Evolutionary conservation across 768 basidiomycete genomes (phyloP).

Genomic region (Rickenella mellea): DNA sequence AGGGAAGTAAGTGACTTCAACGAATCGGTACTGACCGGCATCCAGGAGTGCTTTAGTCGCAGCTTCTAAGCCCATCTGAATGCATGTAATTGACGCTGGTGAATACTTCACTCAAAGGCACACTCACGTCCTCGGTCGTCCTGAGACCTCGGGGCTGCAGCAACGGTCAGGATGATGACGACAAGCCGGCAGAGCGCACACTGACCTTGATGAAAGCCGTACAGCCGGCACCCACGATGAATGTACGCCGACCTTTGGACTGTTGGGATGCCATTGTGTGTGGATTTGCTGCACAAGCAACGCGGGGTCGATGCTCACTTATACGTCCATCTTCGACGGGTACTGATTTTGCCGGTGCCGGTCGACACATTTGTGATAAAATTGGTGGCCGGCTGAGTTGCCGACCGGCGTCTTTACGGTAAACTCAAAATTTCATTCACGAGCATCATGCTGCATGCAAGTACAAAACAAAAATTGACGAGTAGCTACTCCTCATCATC

Average conservation of each 20-base stretch:
- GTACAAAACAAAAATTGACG: conserved; percentile 2
- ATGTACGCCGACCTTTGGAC: conserved; percentile 19
- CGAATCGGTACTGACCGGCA: conserved; percentile 39
- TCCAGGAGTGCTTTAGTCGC: conserved; percentile 82
- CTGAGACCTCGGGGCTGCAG: conserved; percentile 54
- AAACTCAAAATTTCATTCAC: background rate
- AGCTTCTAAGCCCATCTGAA: conserved; percentile 79
- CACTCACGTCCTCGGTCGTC: conserved; percentile 60
- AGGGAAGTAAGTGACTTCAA: background rate
- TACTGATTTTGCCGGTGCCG: too few species aligned
- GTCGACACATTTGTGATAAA: too few species aligned
- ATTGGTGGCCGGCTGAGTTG: too few species aligned
- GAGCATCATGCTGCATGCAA: background rate
- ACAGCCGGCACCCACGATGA: conserved; percentile 65
- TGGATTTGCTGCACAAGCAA: background rate
- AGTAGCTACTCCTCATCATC: conserved; percentile 30
- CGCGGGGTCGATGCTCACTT: background rate
- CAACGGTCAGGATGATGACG: conserved; percentile 5
- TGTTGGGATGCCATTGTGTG: background rate
- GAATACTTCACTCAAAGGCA: background rate
- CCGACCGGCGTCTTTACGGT: background rate
- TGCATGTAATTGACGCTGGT: background rate
- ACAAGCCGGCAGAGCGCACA: background rate
- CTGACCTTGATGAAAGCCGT: conserved; percentile 72
- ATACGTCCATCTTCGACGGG: too few species aligned